Conservation (phyloP, 2,329 filamentous ascomycete species). For the Ceratocystis colombiana region DNA sequence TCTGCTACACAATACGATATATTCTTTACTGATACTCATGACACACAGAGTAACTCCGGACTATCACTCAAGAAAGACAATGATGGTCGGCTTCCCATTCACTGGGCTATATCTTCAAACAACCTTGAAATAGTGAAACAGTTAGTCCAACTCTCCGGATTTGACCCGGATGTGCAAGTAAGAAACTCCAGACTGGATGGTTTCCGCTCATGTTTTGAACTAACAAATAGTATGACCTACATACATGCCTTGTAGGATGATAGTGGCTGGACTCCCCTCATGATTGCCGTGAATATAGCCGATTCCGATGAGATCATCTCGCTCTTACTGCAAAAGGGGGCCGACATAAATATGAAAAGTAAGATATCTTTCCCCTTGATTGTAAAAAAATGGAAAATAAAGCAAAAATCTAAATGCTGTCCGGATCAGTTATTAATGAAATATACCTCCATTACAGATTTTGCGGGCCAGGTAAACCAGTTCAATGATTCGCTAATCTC, state of each 20-base stretch:
- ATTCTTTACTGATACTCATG: not conserved
- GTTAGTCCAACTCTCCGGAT: slow-evolving; percentile 58
- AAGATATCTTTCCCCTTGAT: slow-evolving; percentile 26
- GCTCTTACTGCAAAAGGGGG: slow-evolving; percentile 57
- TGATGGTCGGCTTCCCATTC: slow-evolving; percentile 80
- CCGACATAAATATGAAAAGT: slow-evolving; percentile 67
- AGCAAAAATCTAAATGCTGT: not conserved
- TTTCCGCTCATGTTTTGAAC: not conserved
- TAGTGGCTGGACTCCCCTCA: slow-evolving; percentile 71
- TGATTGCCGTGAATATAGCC: slow-evolving; percentile 68
- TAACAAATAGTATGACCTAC: not conserved
- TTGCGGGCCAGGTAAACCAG: slow-evolving; percentile 49
- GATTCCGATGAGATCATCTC: slow-evolving; percentile 60
- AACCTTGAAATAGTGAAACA: slow-evolving; percentile 62
- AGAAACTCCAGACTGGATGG: not conserved
- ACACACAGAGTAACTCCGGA: slow-evolving; percentile 61
- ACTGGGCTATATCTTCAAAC: slow-evolving; percentile 88
- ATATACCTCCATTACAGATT: slow-evolving; percentile 37
- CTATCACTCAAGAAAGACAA: slow-evolving; percentile 63
- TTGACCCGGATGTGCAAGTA: slow-evolving; percentile 76
- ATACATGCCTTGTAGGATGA: slow-evolving; percentile 45
- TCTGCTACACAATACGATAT: not conserved
- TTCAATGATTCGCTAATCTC: too few relatives aligned
- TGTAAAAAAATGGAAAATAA: too few relatives aligned
- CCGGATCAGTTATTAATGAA: slow-evolving; percentile 25